Base-by-base conservation (phyloP, 495 filamentous ascomycete species). In the Pseudomonodictys pantanalensis region DNA sequence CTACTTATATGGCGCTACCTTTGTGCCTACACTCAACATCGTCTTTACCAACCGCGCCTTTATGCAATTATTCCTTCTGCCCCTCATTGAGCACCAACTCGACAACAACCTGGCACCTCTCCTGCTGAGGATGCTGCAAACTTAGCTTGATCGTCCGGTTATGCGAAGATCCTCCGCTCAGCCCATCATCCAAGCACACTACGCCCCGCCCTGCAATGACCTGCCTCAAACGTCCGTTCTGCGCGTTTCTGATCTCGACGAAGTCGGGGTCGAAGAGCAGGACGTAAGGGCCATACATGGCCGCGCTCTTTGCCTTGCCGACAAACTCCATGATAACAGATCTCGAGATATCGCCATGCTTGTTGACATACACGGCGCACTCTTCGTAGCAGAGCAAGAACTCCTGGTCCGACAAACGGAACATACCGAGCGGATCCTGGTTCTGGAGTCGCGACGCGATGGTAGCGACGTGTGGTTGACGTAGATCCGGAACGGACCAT, bases 271-370 rank as follows among this genome's bases (percentile, higher is more conserved):
- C 91, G 64, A 96, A 92, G 17, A 76, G 70, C 28, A 74, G 53
- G 5, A 76, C 63, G 53, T 73, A 76, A 9, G 68, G 55, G 2
- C 72, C 72, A 43, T 91, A 90, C 70, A 97, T 82, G 55, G 89
- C 91, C 8, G 92, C 93, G 51, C 86, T 86, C 69, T 87, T 85
- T 22, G 90, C 89, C 65, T 86, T 90, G 53, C 95, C 95, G 3
- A 96, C 91, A 73, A 97, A 97, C 66, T 97, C 90, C 90, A 97
- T 95, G 56, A 99, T 89, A 54, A 97, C 90, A 32, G 84, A 86
- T 43, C 93, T 85, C 32, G 84, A 90, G 17, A 99, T 89, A 55
- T 97, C 93, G 59, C 93, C 95, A 71, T 97, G 91, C 72, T 97
- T 96, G 75, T 97, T 95, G 71, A 96, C 90, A 62, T 97, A 99